These are phyloP conservation scores for Aspergillus cavernicola DNA, from an alignment of 495 filamentous ascomycete genomes.

Conservation along the genomic window DNA sequence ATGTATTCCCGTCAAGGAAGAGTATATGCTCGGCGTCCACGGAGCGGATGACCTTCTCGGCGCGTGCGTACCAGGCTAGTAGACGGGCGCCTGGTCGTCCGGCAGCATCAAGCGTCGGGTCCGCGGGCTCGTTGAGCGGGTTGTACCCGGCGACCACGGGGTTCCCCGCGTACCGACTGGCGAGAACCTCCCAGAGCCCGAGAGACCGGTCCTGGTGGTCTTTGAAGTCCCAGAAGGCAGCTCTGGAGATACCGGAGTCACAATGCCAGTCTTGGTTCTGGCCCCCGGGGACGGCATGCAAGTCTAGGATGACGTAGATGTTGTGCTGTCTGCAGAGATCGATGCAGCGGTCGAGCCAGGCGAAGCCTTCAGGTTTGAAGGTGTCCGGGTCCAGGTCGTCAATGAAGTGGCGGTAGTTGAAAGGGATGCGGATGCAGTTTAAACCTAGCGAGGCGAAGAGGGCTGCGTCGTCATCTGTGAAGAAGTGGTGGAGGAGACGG, in stretches of 20 bases:
- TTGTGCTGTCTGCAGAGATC: conserved; percentile 43
- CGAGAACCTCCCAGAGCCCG: conserved; percentile 50
- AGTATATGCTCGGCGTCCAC: conserved; percentile 55
- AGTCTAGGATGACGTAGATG: conserved; percentile 53
- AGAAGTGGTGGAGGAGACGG: conserved; percentile 53
- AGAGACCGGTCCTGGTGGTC: conserved; percentile 51
- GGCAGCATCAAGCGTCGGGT: conserved; percentile 37
- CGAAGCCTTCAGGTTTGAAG: conserved; percentile 48
- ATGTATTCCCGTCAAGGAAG: conserved; percentile 58
- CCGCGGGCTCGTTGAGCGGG: conserved; percentile 56
- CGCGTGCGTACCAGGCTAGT: conserved; percentile 45
- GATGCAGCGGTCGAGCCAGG: conserved; percentile 49
- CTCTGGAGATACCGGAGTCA: conserved; percentile 43
- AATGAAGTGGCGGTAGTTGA: conserved; percentile 58
- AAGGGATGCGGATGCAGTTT: conserved; percentile 55
- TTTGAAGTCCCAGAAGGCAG: conserved; percentile 55
- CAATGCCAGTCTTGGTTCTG: conserved; percentile 60
- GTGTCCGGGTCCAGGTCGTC: conserved; percentile 50
- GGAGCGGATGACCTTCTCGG: conserved; percentile 49
- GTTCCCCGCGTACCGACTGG: conserved; percentile 47
- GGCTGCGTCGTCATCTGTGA: conserved; percentile 49
- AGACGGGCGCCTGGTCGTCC: conserved; percentile 25
- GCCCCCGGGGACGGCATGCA: conserved; percentile 55
- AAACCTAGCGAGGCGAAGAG: conserved; percentile 50
- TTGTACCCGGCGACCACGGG: conserved; percentile 53